phyloP scores from a whole-genome alignment of 2,329 filamentous ascomycete genomes.

The Triangularia verruculosa region DNA sequence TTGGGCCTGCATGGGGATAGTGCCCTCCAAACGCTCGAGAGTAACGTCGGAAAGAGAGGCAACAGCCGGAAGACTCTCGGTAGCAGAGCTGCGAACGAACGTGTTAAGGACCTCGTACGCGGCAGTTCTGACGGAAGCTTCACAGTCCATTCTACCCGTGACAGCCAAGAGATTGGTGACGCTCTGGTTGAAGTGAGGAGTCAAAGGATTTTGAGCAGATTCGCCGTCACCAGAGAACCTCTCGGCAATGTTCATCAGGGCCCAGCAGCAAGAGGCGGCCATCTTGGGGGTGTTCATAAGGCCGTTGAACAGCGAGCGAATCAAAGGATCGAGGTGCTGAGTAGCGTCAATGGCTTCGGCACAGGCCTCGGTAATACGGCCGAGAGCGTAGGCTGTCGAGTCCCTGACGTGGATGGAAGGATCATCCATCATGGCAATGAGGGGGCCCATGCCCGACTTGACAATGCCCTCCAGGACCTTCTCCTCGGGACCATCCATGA shows the following conservation, averaged over 20 bases:
- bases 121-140: slow-evolving; percentile 87
- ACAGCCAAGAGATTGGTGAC: slow-evolving; percentile 80
- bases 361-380: slow-evolving; percentile 91
- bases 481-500: slow-evolving; percentile 97
- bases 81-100: slow-evolving; percentile 87
- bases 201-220: slow-evolving; percentile 74
- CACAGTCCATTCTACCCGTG: slow-evolving; percentile 77
- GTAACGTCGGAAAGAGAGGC: slow-evolving; percentile 83
- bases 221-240: slow-evolving; percentile 87
- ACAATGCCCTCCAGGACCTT: slow-evolving; percentile 89
- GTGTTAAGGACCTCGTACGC: slow-evolving; percentile 96
- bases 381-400: slow-evolving; percentile 92
- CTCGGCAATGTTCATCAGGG: slow-evolving; percentile 96
- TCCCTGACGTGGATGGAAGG: slow-evolving; percentile 86
- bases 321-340: slow-evolving; percentile 78
- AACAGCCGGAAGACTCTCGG: slow-evolving; percentile 77
- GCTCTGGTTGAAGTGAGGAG: slow-evolving; percentile 89
- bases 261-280: slow-evolving; percentile 98
- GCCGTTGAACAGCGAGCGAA: slow-evolving; percentile 84
- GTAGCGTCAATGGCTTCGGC: slow-evolving; percentile 86
- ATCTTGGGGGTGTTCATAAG: slow-evolving; percentile 92
- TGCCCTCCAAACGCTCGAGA: slow-evolving; percentile 86
- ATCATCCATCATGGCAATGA: slow-evolving; percentile 92
- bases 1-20: slow-evolving; percentile 83
- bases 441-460: slow-evolving; percentile 87